Evolutionary conservation across 495 filamentous ascomycete genomes (phyloP).

Genomic region (Talaromyces stipitatus): DNA sequence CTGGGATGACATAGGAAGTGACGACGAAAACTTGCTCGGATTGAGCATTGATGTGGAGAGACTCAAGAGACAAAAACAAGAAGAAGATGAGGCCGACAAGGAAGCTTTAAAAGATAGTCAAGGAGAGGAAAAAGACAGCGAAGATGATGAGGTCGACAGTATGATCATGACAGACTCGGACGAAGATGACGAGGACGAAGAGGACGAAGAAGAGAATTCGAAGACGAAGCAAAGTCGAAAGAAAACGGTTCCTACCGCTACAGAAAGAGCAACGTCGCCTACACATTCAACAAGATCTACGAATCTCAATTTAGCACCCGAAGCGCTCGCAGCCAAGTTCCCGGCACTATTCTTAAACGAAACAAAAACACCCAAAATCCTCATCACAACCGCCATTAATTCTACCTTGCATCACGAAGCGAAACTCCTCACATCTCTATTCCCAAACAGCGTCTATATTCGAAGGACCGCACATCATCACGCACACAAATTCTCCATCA

Average conservation of each 20-base stretch:
- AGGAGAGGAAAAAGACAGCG: conserved; percentile 38
- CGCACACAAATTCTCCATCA: conserved; percentile 77
- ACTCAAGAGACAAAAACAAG: conserved; percentile 62
- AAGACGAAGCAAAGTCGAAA: conserved; percentile 17
- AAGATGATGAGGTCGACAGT: conserved; percentile 60
- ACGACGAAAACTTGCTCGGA: conserved; percentile 55
- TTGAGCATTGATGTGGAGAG: conserved; percentile 70
- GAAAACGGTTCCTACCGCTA: conserved; percentile 37
- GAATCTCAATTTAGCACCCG: conserved; percentile 63
- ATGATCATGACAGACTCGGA: conserved; percentile 53
- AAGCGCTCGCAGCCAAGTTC: conserved; percentile 65
- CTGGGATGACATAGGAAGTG: conserved; percentile 87
- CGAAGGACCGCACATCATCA: conserved; percentile 72
- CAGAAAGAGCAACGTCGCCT: conserved; percentile 47
- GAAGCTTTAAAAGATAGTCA: conserved; percentile 29
- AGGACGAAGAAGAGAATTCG: conserved; percentile 21
- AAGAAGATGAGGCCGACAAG: conserved; percentile 50
- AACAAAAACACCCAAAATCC: conserved; percentile 57
- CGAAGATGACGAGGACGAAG: conserved; percentile 38
- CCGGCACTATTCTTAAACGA: conserved; percentile 71
- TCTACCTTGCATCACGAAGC: conserved; percentile 79
- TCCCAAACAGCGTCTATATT: conserved; percentile 85
- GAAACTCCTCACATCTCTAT: conserved; percentile 63
- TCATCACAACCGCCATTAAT: conserved; percentile 83
- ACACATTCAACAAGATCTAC: conserved; percentile 60